Evolutionary conservation across 2,329 filamentous ascomycete species (phyloP), one percentile per base, ranked within the genome.

Genomic region (Thelonectria rubi): DNA sequence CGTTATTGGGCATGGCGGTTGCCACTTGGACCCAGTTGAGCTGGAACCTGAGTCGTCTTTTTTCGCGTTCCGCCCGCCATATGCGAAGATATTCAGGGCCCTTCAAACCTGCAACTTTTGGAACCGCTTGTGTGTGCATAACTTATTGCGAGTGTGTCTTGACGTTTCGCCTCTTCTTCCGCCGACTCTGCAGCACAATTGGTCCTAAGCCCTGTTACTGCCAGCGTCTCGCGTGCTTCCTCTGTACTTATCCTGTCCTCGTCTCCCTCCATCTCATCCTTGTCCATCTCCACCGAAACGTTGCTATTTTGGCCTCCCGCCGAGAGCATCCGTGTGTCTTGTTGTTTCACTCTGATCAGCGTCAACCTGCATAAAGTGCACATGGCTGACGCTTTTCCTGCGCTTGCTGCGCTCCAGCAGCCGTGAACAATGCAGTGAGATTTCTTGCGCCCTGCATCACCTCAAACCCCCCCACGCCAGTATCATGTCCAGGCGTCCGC

Each of bases 11-110:
- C 37, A 50, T 43, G 37, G 46, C 26, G 49, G 39, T 57, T 12
- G 55, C 46, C 46, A 51, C 46, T 49, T 26, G 46, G 55, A 57
- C 55, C 55, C 46, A 50, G 50, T 46, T 30, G 5, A 30, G 26
- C 26, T 30, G 26, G 2, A n/a, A 49, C 47, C 15, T 24, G 48
- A 45, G 46, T 40, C 21, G 30, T 30, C 34, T 49, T 56, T 55
- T 54, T 50, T 34, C 32, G 21, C 37, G 21, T 50, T 30, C 54
- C 30, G 40, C 54, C 54, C 54, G 54, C 54, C 54, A 56, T 50
- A 50, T 49, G 43, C 54, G 45, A 46, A 43, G 37, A 24, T 56
- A 56, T 37, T 37, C 34, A 37, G 34, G 34, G 6, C 7, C 6
- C 6, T 37, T 37, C 12, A 5, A 37, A 30, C 26, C 26, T 5